Conservation (phyloP, 257 asterid species). For the Solanum corneliomulleri region DNA sequence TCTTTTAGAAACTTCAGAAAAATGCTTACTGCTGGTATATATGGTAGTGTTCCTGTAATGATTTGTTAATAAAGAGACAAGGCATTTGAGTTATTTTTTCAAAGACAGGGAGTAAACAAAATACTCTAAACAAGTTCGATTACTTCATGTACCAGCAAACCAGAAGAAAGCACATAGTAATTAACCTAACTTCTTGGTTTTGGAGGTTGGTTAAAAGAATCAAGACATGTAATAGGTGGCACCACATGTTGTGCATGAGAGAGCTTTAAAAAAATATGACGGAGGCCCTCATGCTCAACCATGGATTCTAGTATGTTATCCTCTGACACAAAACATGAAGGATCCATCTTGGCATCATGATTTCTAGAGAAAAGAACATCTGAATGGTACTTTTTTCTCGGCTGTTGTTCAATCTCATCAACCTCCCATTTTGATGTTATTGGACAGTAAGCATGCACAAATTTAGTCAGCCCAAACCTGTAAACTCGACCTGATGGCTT, state of each 20-base stretch:
- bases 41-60: not conserved
- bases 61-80: not conserved
- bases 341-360: too few species aligned
- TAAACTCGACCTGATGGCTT: constrained; percentile 76
- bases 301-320: constrained; percentile 24
- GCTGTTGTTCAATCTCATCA: too few species aligned
- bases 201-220: not conserved
- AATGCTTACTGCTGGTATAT: not conserved
- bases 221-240: not conserved
- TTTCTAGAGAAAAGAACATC: too few species aligned
- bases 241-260: not conserved
- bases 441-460: constrained; percentile 39
- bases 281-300: too few species aligned
- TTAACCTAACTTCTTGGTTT: constrained; percentile 19
- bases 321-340: not conserved
- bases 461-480: constrained; percentile 54
- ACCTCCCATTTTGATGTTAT: too few species aligned
- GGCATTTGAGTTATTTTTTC: not conserved
- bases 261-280: too few species aligned
- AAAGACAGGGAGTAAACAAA: not conserved
- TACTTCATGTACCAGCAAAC: not conserved
- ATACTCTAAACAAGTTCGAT: not conserved
- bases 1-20: not conserved
- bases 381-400: too few species aligned
- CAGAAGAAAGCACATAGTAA: not conserved